phyloP scores from a whole-genome alignment of 2,329 filamentous ascomycete species.

The Geosmithia flava region DNA sequence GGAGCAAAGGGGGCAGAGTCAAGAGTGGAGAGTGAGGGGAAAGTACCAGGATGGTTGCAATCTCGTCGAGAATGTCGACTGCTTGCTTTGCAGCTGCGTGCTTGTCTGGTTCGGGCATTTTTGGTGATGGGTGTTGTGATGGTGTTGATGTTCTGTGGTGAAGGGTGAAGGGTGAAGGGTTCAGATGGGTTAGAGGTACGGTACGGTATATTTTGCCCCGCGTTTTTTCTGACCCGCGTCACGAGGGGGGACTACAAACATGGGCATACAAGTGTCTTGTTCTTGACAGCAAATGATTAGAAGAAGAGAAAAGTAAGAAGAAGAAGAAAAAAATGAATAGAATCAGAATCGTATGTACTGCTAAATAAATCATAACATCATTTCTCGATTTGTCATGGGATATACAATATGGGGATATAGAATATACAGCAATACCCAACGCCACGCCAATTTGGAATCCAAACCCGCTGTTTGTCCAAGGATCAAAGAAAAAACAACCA shows the following conservation, averaged over 20 bases:
- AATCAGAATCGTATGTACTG: too few relatives aligned
- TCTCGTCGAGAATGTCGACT: slow-evolving; percentile 73
- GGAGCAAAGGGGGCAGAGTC: too few relatives aligned
- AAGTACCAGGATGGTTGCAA: slow-evolving; percentile 74
- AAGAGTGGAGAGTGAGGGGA: background rate
- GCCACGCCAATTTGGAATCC: background rate
- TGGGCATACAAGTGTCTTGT: too few relatives aligned
- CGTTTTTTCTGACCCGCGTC: too few relatives aligned
- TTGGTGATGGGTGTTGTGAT: slow-evolving; percentile 6
- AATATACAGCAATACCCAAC: background rate
- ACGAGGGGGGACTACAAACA: too few relatives aligned
- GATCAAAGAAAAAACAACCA: background rate
- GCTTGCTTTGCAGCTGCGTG: slow-evolving; percentile 69
- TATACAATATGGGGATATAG: background rate
- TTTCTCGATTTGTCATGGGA: background rate
- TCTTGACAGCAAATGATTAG: too few relatives aligned
- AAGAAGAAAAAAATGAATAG: background rate
- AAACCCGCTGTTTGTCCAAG: background rate
- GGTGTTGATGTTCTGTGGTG: background rate
- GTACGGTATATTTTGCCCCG: too few relatives aligned
- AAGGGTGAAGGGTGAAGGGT: too few relatives aligned
- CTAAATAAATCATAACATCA: background rate
- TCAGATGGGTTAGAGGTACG: too few relatives aligned
- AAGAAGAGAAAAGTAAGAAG: too few relatives aligned
- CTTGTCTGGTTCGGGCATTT: slow-evolving; percentile 45